Evolutionary conservation across 148 eudicot genomes (phyloP), one percentile per base, ranked within the genome.

Genomic region (Fagopyrum homotropicum): DNA sequence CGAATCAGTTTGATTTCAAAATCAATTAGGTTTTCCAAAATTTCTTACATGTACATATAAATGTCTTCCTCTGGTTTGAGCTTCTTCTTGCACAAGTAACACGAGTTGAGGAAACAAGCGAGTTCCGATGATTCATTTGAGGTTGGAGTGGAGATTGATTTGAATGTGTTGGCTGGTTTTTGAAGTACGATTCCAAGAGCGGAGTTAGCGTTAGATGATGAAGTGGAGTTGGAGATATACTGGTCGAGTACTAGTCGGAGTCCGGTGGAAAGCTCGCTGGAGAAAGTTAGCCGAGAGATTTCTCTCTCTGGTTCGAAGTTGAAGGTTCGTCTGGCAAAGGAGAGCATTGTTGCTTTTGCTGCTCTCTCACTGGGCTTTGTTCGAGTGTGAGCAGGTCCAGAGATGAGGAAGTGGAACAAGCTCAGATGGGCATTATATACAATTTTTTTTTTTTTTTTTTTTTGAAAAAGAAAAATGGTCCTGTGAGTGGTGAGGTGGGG

Each of bases 31-130:
- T 15, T 35, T n/a, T 48, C 46, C 45, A 9, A 66, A 48, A 46
- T 16, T 69, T 35, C 26, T 16, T 80, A 87, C 89, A 82, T 89
- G 77, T 86, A 89, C 92, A 89, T 89, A 69, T 81, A 86, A 26
- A 89, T 73, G 72, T 89, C 92, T 76, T 82, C 80, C 70, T 83
- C 83, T 45, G 76, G 80, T 54, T 79, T 73, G 52, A 89, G 79
- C 45, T 35, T 73, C 77, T 76, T 84, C 52, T 54, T 64, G 81
- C 92, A 89, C 14, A 83, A 83, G 49, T 64, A 64, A 47, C 92
- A 89, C 1, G 85, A 85, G 46, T 45, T 85, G 60, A 85, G 84
- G 30, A 82, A 79, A 6, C 63, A 57, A 9, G 15, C 63, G 47
- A 40, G 9, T 4, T 51, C 63, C 26, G 59, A 43, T 51, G 59